Conservation (phyloP, 129 eudicot genomes). For the Heracleum sosnowskyi region DNA sequence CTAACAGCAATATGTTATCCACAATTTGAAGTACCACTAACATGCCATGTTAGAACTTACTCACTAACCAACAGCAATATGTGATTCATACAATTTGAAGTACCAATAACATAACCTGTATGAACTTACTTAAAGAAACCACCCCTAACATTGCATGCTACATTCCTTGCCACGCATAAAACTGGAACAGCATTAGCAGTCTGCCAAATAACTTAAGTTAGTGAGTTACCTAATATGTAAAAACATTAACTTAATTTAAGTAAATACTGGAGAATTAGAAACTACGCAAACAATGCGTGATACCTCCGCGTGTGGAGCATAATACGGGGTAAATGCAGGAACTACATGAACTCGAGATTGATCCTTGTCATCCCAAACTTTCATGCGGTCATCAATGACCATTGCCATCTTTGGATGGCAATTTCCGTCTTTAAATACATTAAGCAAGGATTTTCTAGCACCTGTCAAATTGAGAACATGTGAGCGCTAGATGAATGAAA, state of each 20-base stretch:
- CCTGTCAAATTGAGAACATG: slow-evolving; percentile 28
- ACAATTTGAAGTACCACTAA: background rate
- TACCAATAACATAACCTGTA: too few species aligned
- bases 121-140: slow-evolving; percentile 60
- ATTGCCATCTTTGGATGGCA: slow-evolving; percentile 98
- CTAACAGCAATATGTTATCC: background rate
- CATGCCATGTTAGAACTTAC: slow-evolving; percentile 23
- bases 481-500: too few species aligned
- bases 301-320: slow-evolving; percentile 99
- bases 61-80: too few species aligned
- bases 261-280: background rate
- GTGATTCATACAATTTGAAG: too few species aligned
- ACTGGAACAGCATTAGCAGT: slow-evolving; percentile 82
- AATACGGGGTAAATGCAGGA: slow-evolving; percentile 92
- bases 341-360: slow-evolving; percentile 97
- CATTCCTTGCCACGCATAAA: slow-evolving; percentile 93
- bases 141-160: slow-evolving; percentile 95
- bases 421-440: slow-evolving; percentile 72
- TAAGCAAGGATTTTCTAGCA: slow-evolving; percentile 64
- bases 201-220: slow-evolving; percentile 23
- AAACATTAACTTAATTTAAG: too few species aligned
- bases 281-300: slow-evolving; percentile 1
- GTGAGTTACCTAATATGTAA: too few species aligned
- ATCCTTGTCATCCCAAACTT: slow-evolving; percentile 97
- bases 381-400: slow-evolving; percentile 92